Conservation (phyloP, 1,139 yeast species). For the Casaregolazyma suthepensis region DNA sequence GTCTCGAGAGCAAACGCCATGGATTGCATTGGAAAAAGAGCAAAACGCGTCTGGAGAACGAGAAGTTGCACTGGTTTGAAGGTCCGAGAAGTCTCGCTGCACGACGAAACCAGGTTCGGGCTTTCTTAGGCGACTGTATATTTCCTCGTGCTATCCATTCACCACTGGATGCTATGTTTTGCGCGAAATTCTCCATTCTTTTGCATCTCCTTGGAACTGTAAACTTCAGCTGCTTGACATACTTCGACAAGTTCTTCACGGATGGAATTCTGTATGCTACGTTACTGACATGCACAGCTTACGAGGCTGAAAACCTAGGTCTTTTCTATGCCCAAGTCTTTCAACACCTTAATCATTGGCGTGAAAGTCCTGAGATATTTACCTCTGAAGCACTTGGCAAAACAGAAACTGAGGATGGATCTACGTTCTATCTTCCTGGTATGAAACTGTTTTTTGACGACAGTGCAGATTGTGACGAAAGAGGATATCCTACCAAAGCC, state of each 20-base stretch:
- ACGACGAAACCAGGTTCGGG: constrained; percentile 28
- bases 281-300: constrained; percentile 63
- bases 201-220: constrained; percentile 41
- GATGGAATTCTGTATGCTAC: constrained; percentile 51
- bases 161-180: constrained; percentile 75
- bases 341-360: constrained; percentile 43
- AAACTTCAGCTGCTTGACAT: constrained; percentile 40
- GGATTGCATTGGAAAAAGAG: constrained; percentile 32
- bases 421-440: constrained; percentile 24
- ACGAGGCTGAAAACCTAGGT: constrained; percentile 81
- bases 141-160: constrained; percentile 76
- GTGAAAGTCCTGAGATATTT: constrained; percentile 27
- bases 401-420: constrained; percentile 4
- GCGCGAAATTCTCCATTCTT: constrained; percentile 54
- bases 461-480: constrained; percentile 12
- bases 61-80: constrained; percentile 34
- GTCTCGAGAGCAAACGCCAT: constrained; percentile 30
- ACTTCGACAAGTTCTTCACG: constrained; percentile 48
- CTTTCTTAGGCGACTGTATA: constrained; percentile 58
- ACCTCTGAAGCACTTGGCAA: constrained; percentile 30
- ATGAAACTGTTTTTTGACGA: constrained; percentile 20
- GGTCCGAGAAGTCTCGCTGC: constrained; percentile 12
- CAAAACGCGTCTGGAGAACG: constrained; percentile 28
- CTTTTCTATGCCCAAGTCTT: constrained; percentile 60
- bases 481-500: constrained; percentile 13